Base-by-base conservation (phyloP, 2,329 filamentous ascomycete species). In the Xylaria polymorpha region DNA sequence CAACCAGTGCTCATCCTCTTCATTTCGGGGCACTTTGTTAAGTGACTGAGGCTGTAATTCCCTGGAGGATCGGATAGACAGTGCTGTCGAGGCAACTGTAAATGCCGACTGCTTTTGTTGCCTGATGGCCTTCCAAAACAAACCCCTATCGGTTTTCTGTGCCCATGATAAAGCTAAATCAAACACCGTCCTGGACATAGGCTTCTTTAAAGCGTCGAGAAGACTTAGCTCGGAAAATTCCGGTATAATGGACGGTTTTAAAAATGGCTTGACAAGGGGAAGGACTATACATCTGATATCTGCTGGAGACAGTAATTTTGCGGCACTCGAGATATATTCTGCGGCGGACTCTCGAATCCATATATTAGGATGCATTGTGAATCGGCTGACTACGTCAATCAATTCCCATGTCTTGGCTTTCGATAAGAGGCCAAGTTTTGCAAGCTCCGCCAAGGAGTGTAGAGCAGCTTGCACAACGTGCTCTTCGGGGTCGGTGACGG, bases 1-100 rank as follows among this genome's bases (percentile, higher is more conserved):
- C n/a, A 99, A 83, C 94, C 96, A 98, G 73, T 94, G 89, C 71
- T 98, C 94, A 77, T 99, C 96, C 79, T 98, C 95, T 9, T 97
- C 94, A 73, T 94, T 97, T 77, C 90, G 94, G 0, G 87, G 82
- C 3, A 92, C 82, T 73, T 88, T 89, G 71, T 84, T 86, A 35
- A 96, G 81, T 10, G 88, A 84, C 74, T 86, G 87, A 58, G 83
- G 79, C 44, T 85, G 85, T 61, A 86, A 78, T 69, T 91, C 90
- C 75, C 84, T 85, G 56, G 86, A 83, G 55, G 87, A 85, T 69
- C 88, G 85, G 1, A 84, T 82, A 12, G 87, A 85, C 25, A 87
- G 75, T 18, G 84, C 86, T 18, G 86, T 83, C 6, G 88, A 86
- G 0, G 88, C 87, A 61, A 92, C 86, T 0, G 88, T 90, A 73